phyloP scores from a whole-genome alignment of 1,284 basidiomycete species.

The Phenoliferia sp. region DNA sequence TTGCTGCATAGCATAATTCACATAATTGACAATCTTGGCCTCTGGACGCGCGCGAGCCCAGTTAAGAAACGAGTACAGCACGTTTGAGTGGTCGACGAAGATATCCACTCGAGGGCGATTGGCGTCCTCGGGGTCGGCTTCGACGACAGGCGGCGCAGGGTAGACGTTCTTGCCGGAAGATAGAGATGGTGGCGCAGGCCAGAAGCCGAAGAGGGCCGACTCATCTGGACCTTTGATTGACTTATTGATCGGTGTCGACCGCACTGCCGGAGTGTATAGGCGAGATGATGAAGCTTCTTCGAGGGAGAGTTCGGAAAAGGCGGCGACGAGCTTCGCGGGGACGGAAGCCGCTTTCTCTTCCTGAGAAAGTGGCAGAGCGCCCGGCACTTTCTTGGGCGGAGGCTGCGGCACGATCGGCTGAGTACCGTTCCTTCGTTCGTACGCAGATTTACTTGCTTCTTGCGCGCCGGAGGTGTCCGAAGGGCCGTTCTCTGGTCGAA shows the following conservation, averaged over 20 bases:
- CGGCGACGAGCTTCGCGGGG: slow-evolving; percentile 14
- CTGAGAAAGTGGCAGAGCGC: slow-evolving; percentile 12
- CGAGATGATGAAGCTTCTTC: not conserved
- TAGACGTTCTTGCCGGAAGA: slow-evolving; percentile 21
- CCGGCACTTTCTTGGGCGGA: not conserved
- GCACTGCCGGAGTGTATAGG: slow-evolving; percentile 8
- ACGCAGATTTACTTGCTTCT: slow-evolving; percentile 8
- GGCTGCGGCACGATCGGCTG: not conserved
- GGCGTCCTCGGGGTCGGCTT: slow-evolving; percentile 2
- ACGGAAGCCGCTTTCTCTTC: slow-evolving; percentile 18
- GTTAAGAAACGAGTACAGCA: slow-evolving; percentile 30
- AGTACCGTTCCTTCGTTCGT: slow-evolving; percentile 10
- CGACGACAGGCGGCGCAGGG: slow-evolving; percentile 11
- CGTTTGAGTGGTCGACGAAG: slow-evolving; percentile 33
- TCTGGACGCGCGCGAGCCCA: slow-evolving; percentile 26
- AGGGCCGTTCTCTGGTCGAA: slow-evolving; percentile 9
- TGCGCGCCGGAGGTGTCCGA: no score
- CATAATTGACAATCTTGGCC: slow-evolving; percentile 12
- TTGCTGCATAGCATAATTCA: not conserved
- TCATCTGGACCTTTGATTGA: slow-evolving; percentile 13
- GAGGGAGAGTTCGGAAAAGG: slow-evolving; percentile 16
- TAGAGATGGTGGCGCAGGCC: slow-evolving; percentile 22
- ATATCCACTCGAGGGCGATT: slow-evolving; percentile 20
- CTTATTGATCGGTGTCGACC: slow-evolving; percentile 2
- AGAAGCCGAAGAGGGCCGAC: slow-evolving; percentile 17